Evolutionary conservation across 2,329 filamentous ascomycete species (phyloP).

Genomic region (Phoma sp.): DNA sequence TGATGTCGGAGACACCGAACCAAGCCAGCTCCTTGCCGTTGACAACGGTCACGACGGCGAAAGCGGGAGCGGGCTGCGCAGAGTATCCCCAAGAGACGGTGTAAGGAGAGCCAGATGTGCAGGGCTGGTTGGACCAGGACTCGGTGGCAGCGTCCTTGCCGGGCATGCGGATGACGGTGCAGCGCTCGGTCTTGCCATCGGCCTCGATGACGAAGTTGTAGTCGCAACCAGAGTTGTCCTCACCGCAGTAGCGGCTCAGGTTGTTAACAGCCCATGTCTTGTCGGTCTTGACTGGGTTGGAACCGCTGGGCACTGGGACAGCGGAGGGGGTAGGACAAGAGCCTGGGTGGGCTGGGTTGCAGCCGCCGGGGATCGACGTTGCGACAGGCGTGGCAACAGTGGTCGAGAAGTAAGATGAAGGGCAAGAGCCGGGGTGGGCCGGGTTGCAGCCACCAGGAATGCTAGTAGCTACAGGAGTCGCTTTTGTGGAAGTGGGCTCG

Average conservation of each 20-base stretch:
- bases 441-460: conserved; percentile 12
- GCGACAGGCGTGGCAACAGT: conserved; percentile 3
- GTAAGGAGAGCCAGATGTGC: conserved; percentile 12
- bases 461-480: no score
- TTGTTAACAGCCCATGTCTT: conserved; percentile 22
- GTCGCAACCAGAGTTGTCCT: conserved; percentile 24
- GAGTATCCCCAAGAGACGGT: conserved; percentile 23
- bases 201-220: conserved; percentile 24
- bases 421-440: conserved; percentile 10
- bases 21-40: conserved; percentile 22
- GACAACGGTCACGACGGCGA: conserved; percentile 20
- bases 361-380: conserved; percentile 7
- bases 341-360: conserved; percentile 11
- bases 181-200: conserved; percentile 19
- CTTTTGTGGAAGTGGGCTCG: no score
- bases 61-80: conserved; percentile 17
- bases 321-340: not conserved
- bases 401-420: conserved; percentile 11
- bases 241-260: conserved; percentile 21
- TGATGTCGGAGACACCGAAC: conserved; percentile 24
- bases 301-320: conserved; percentile 1
- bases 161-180: conserved; percentile 23
- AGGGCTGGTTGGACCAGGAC: conserved; percentile 21
- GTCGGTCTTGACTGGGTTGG: conserved; percentile 15
- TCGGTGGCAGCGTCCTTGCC: conserved; percentile 21